A percentile compares a stretch with the other conserved stretches of the same genome.
Evolutionary conservation across 768 basidiomycete species (phyloP).

Genomic region (Lactarius pseudohatsudake): DNA sequence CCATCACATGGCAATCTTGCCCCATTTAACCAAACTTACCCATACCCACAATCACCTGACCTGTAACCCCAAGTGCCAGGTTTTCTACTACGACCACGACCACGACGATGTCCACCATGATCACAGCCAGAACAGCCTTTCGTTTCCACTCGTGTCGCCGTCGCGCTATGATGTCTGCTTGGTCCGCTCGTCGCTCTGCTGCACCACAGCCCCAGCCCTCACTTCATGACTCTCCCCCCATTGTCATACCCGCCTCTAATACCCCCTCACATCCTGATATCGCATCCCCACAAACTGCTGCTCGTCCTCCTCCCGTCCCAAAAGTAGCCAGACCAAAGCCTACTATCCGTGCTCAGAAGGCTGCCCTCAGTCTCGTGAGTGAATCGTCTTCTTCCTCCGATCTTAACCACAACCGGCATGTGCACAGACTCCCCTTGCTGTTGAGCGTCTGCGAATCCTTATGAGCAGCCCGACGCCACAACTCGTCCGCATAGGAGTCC

Average conservation of each 20-base stretch:
- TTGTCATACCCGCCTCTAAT: constrained; percentile 48
- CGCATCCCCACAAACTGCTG: constrained; percentile 68
- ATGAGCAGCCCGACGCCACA: constrained; percentile 84
- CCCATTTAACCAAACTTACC: not conserved
- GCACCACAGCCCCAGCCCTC: constrained; percentile 30
- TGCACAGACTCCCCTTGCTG: constrained; percentile 74
- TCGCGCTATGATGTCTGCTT: constrained; percentile 68
- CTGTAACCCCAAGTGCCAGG: not conserved
- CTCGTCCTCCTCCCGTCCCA: constrained; percentile 68
- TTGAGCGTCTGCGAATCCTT: constrained; percentile 68
- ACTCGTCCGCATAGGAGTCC: constrained; percentile 91
- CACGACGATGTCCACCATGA: constrained; percentile 22
- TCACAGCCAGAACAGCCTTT: constrained; percentile 4
- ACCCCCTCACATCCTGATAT: constrained; percentile 53
- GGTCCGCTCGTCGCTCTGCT: constrained; percentile 42
- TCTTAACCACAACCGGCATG: not conserved
- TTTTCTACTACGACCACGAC: constrained; percentile 2
- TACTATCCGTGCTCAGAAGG: constrained; percentile 67
- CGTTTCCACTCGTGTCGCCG: constrained; percentile 36
- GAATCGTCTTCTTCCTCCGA: not conserved
- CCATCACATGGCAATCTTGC: not conserved
- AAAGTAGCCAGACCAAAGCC: constrained; percentile 64
- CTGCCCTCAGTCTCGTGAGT: constrained; percentile 69
- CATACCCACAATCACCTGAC: not conserved
- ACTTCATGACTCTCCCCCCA: constrained; percentile 50